Conservation (phyloP, 2,329 filamentous ascomycete genomes). For the Hymenoscyphus infarciens region DNA sequence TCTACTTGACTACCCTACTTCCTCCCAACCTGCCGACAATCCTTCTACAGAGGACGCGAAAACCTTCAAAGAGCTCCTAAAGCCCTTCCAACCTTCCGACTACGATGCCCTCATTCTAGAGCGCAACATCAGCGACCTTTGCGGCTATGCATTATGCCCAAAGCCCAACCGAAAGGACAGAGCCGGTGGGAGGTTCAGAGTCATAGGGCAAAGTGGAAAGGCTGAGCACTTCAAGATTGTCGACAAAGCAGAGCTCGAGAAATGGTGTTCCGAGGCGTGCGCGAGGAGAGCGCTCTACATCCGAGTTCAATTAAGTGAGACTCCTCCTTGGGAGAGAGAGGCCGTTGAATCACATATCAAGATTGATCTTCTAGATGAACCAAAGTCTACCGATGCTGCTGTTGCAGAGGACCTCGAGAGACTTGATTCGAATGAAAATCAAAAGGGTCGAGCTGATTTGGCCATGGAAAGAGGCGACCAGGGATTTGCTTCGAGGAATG, state of each 20-base stretch:
- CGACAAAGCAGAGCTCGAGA: slow-evolving; percentile 67
- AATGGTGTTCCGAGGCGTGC: slow-evolving; percentile 83
- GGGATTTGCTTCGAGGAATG: slow-evolving; percentile 24
- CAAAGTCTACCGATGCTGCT: slow-evolving; percentile 42
- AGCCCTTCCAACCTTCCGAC: slow-evolving; percentile 78
- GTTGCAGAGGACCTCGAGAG: slow-evolving; percentile 33
- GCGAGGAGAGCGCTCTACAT: slow-evolving; percentile 78
- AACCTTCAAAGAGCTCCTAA: slow-evolving; percentile 63
- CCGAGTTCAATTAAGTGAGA: slow-evolving; percentile 81
- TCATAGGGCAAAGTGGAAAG: slow-evolving; percentile 51
- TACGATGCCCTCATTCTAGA: slow-evolving; percentile 87
- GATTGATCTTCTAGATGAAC: slow-evolving; percentile 67
- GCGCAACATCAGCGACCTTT: slow-evolving; percentile 76
- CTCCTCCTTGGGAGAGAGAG: slow-evolving; percentile 78
- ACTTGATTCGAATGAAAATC: slow-evolving; percentile 38
- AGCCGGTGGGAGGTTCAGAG: slow-evolving; percentile 62
- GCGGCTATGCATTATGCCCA: slow-evolving; percentile 80
- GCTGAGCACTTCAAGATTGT: slow-evolving; percentile 63
- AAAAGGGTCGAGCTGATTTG: slow-evolving; percentile 42
- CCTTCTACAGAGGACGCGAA: slow-evolving; percentile 58
- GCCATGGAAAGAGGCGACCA: slow-evolving; percentile 49
- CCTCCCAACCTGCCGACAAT: slow-evolving; percentile 45
- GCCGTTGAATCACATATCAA: slow-evolving; percentile 26
- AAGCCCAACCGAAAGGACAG: slow-evolving; percentile 55
- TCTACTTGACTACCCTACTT: slow-evolving; percentile 42